These are phyloP conservation scores for Zoysia japonica DNA, from an alignment of 176 grass and related monocot species.

Conservation along the genomic window DNA sequence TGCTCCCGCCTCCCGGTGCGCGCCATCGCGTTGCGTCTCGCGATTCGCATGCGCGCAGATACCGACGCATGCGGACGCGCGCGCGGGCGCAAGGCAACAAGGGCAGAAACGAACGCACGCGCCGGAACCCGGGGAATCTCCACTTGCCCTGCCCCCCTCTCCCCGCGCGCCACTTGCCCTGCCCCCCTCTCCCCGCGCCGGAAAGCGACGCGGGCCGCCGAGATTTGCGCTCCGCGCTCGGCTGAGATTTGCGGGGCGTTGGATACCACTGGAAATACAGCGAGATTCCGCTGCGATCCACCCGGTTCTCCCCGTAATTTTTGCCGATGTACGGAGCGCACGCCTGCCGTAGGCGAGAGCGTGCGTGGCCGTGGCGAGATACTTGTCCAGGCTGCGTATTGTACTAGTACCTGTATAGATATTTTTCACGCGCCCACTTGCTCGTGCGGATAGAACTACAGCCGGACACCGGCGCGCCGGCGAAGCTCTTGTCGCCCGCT, in stretches of 20 bases:
- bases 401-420: neutral
- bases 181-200: neutral
- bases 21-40: slow-evolving; percentile 23
- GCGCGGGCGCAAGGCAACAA: slow-evolving; percentile 1
- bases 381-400: no score
- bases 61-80: neutral
- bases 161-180: slow-evolving; percentile 14
- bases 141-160: neutral
- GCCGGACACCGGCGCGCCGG: neutral
- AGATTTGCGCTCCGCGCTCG: neutral
- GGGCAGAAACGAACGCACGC: neutral
- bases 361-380: no score
- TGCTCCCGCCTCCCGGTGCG: neutral
- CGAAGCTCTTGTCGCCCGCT: slow-evolving; percentile 1
- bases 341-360: no score
- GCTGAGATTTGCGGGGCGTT: no score
- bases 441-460: neutral
- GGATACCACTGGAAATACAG: no score
- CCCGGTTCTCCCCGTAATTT: no score
- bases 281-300: no score
- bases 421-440: slow-evolving; percentile 22
- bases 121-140: slow-evolving; percentile 12
- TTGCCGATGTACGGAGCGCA: no score
- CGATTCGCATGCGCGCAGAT: slow-evolving; percentile 17
- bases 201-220: slow-evolving; percentile 27